Evolutionary conservation across 176 grass and related monocot species (phyloP), one percentile per base, ranked within the genome.

Genomic region (Hsuehochloa calcarea): DNA sequence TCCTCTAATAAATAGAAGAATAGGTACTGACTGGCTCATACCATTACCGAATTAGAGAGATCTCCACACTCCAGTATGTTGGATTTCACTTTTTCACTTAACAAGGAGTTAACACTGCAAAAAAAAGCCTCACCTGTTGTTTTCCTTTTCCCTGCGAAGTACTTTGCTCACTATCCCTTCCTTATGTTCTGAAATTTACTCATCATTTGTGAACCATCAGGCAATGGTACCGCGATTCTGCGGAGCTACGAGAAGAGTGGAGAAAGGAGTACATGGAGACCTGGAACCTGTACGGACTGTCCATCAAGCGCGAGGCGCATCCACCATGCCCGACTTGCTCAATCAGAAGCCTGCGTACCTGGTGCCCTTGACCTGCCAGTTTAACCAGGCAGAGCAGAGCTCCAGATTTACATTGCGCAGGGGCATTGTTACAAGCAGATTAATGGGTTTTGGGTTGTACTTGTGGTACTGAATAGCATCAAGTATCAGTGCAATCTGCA

Each of bases 261-360:
- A 93, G 89, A 31, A 95, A 70, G 66, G 93, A 98, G 80, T 98
- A 95, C 52, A 31, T 92, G 68, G 91, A 98, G 43, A 93, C 93
- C 43, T 92, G 89, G 85, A 91, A 78, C 72, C 76, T 85, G 40
- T 91, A 86, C 22, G 93, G 85, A 31, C 71, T 91, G 9, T 84
- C 43, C 26, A 80, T 89, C 67, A 89, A 85, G 59, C 62, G 29
- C 0, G 80, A 85, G 39, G 16, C 82, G 2, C 95, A 90, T 45
- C 89, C 70, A 16, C 76, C 74, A 19, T 93, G 90, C 0, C 80
- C 91, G 60, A 87, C 85, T 39, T 98, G 93, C 82, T 95, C 93
- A 19, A 93, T 95, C 72, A 95, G 83, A 93, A 92, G 89, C 63
- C 56, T 93, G 61, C 89, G 83, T 27, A 26, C 80, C 73, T 87